These are phyloP conservation scores for Penicillium brevicompactum DNA, from an alignment of 2,329 filamentous ascomycete genomes.

Conservation along the genomic window DNA sequence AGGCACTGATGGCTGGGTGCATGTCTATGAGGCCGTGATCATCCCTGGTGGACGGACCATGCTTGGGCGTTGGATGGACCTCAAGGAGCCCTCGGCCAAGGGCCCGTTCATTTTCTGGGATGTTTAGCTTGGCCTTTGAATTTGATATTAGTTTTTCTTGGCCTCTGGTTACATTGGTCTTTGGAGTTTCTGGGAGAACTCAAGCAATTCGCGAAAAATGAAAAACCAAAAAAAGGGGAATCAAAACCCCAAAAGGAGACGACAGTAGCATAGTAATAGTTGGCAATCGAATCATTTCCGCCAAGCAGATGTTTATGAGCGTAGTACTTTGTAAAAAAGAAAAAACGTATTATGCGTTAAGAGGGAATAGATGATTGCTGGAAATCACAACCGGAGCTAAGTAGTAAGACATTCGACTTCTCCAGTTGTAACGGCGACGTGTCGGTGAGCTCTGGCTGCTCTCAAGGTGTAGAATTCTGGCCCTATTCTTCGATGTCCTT, in stretches of 20 bases:
- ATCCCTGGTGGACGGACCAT: constrained; percentile 52
- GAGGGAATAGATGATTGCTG: constrained; percentile 19
- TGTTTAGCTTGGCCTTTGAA: constrained; percentile 4
- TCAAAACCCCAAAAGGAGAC: neutral
- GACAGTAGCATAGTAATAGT: neutral
- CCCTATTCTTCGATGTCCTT: constrained; percentile 87
- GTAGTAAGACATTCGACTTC: no score
- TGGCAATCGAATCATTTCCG: neutral
- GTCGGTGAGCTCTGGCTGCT: no score
- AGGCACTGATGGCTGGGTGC: constrained; percentile 34
- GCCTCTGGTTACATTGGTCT: neutral
- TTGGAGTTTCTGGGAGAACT: no score
- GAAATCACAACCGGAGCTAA: constrained; percentile 14
- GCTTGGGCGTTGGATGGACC: constrained; percentile 50
- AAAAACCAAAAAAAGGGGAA: neutral
- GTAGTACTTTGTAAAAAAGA: neutral
- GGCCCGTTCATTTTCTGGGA: constrained; percentile 40
- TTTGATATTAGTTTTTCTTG: no score
- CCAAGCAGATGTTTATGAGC: neutral
- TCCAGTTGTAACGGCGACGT: no score
- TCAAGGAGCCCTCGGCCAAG: constrained; percentile 16
- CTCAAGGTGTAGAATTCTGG: no score
- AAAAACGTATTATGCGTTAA: constrained; percentile 12
- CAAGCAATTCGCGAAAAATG: neutral
- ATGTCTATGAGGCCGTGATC: constrained; percentile 52